Conservation (phyloP, 1,139 yeast genomes). For the Blastobotrys arbuscula region DNA sequence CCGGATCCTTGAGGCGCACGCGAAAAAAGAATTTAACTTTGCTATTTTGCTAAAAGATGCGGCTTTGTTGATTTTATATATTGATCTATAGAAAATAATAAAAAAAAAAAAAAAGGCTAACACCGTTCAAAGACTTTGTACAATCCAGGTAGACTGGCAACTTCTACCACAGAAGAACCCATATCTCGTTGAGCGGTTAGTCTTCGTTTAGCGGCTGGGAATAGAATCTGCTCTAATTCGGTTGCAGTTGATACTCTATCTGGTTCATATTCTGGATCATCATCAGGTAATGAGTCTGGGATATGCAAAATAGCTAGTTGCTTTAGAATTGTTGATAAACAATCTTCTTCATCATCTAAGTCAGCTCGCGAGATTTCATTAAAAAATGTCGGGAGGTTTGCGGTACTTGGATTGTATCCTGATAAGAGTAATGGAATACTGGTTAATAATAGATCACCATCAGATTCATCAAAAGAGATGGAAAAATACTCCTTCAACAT, state of each 20-base stretch:
- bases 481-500: slow-evolving; percentile 82
- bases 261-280: slow-evolving; percentile 23
- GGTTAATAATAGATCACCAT: slow-evolving; percentile 18
- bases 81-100: no score
- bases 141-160: slow-evolving; percentile 87
- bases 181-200: slow-evolving; percentile 60
- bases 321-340: slow-evolving; percentile 57
- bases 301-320: slow-evolving; percentile 71
- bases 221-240: slow-evolving; percentile 51
- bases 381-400: slow-evolving; percentile 63
- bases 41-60: no score
- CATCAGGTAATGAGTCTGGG: slow-evolving; percentile 47
- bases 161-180: slow-evolving; percentile 58
- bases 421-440: slow-evolving; percentile 65
- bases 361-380: slow-evolving; percentile 58
- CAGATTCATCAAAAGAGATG: slow-evolving; percentile 35
- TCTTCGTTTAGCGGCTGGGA: slow-evolving; percentile 60
- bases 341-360: slow-evolving; percentile 61
- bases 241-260: slow-evolving; percentile 14
- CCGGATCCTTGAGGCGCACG: no score
- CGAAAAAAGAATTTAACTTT: no score
- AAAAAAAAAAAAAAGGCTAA: slow-evolving; percentile 26
- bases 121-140: slow-evolving; percentile 93
- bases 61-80: no score
- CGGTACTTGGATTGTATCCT: slow-evolving; percentile 51